A percentile compares a stretch with the other conserved stretches of the same genome.
These are phyloP conservation scores for Mucor sp. DNA, from an alignment of 371 early-diverging fungal genomes.

Conservation along the genomic window DNA sequence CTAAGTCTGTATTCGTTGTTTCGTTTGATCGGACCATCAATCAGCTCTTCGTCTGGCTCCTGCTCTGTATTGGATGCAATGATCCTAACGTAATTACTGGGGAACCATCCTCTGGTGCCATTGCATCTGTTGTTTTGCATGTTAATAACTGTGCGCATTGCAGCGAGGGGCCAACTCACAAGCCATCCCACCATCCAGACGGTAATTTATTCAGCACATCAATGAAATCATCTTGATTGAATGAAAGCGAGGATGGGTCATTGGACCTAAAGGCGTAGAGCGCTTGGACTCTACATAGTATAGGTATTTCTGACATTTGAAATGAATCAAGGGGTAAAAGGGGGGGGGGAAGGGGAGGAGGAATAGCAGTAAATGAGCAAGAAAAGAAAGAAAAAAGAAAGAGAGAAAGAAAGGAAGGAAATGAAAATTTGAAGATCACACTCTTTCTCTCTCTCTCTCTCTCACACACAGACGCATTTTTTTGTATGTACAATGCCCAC, in stretches of 20 bases:
- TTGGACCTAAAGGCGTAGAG: constrained; percentile 74
- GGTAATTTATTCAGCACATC: constrained; percentile 77
- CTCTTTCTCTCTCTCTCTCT: neutral
- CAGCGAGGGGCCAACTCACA: constrained; percentile 19
- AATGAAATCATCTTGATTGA: constrained; percentile 75
- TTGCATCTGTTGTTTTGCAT: constrained; percentile 39
- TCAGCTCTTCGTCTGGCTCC: neutral
- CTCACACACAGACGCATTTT: neutral
- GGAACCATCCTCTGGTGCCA: constrained; percentile 84
- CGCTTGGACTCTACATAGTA: constrained; percentile 52
- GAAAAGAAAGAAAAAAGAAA: neutral
- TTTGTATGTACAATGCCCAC: neutral
- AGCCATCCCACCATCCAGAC: constrained; percentile 91
- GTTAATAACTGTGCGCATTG: neutral
- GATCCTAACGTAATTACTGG: constrained; percentile 73
- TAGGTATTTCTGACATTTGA: constrained; percentile 19
- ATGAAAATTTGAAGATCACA: neutral
- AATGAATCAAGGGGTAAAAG: neutral
- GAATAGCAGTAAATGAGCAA: neutral
- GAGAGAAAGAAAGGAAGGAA: neutral
- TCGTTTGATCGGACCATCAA: neutral
- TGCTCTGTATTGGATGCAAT: constrained; percentile 33
- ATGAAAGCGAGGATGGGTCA: constrained; percentile 68
- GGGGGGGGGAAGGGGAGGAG: too few relatives aligned
- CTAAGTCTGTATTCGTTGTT: constrained; percentile 21